phyloP scores from a whole-genome alignment of 2,329 filamentous ascomycete species.

The Hypoxylon sp. region DNA sequence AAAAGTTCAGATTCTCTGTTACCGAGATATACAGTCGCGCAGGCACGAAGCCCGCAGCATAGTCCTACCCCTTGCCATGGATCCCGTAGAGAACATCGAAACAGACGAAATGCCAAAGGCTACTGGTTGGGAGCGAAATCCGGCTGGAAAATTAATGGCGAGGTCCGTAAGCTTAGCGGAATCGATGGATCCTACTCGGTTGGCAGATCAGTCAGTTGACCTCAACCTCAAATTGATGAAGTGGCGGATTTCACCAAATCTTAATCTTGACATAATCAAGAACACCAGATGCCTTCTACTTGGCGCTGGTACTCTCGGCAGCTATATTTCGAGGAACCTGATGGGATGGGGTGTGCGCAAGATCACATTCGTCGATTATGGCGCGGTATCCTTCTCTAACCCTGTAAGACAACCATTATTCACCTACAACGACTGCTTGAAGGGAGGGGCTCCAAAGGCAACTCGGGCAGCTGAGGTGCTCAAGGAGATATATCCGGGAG shows the following conservation, averaged over 20 bases:
- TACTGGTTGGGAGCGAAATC: slow-evolving; percentile 94
- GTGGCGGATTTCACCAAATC: slow-evolving; percentile 92
- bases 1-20: slow-evolving; percentile 88
- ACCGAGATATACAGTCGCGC: slow-evolving; percentile 83
- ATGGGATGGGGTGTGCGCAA: slow-evolving; percentile 97
- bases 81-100: slow-evolving; percentile 61
- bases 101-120: slow-evolving; percentile 82
- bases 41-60: slow-evolving; percentile 87
- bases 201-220: slow-evolving; percentile 95
- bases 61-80: slow-evolving; percentile 77
- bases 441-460: slow-evolving; percentile 89
- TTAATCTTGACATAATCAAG: slow-evolving; percentile 91
- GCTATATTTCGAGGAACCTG: slow-evolving; percentile 91
- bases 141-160: slow-evolving; percentile 81
- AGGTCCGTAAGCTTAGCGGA: slow-evolving; percentile 87
- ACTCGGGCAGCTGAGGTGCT: slow-evolving; percentile 83
- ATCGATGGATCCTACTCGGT: slow-evolving; percentile 89
- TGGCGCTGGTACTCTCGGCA: slow-evolving; percentile 92
- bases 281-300: slow-evolving; percentile 90
- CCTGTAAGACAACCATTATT: slow-evolving; percentile 96
- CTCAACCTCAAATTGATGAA: slow-evolving; percentile 98
- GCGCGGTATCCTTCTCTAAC: slow-evolving; percentile 93
- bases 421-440: slow-evolving; percentile 87
- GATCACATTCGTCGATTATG: slow-evolving; percentile 97
- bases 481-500: slow-evolving; percentile 89